Percentiles rank a stretch among this genome's conserved stretches.
Conservation (phyloP, 1,139 yeast species). For the Kodamaea ohmeri region DNA sequence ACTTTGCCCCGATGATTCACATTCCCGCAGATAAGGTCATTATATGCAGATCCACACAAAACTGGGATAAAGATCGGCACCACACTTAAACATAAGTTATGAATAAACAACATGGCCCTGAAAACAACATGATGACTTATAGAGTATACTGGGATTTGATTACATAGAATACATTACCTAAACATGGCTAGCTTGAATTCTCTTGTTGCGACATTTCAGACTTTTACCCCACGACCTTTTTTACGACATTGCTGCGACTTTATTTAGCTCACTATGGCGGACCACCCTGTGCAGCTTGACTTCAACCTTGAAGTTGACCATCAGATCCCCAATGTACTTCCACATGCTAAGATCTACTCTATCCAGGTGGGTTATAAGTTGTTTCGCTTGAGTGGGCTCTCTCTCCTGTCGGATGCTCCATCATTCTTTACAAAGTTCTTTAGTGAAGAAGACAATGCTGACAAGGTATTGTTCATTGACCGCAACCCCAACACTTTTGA, state of each 20-base stretch:
- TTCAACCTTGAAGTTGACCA: conserved; percentile 40
- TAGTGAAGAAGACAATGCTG: conserved; percentile 30
- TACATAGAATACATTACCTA: no score
- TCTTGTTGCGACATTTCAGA: no score
- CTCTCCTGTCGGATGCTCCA: conserved; percentile 77
- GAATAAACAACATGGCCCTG: no score
- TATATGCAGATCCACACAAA: no score
- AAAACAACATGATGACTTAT: no score
- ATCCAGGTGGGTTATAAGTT: conserved; percentile 69
- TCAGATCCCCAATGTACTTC: conserved; percentile 59
- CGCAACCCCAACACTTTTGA: conserved; percentile 72
- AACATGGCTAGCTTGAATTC: no score
- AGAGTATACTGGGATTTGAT: no score
- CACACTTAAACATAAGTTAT: no score
- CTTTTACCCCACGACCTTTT: not conserved
- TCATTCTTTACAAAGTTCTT: conserved; percentile 59
- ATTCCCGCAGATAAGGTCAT: no score
- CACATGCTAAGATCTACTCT: conserved; percentile 60
- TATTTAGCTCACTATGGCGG: conserved; percentile 11
- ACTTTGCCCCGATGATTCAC: no score
- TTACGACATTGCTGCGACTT: not conserved
- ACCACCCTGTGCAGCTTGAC: conserved; percentile 15
- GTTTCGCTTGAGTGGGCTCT: conserved; percentile 72
- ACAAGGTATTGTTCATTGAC: conserved; percentile 64
- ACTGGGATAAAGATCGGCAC: no score